phyloP scores from a whole-genome alignment of 106 monocot species.

The Acorus calamus region DNA sequence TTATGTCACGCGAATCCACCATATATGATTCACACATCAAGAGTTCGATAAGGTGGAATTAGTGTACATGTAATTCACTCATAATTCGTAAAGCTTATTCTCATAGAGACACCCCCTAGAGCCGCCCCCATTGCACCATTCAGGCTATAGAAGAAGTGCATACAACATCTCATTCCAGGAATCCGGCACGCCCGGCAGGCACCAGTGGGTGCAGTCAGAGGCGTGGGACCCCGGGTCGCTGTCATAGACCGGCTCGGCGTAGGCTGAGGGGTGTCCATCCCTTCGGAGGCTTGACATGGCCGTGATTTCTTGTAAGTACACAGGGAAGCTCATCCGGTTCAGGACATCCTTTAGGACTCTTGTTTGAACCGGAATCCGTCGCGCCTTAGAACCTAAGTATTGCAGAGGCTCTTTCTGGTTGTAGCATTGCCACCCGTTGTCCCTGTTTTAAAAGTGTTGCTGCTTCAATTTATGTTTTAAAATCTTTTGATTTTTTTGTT shows the following conservation, averaged over 20 bases:
- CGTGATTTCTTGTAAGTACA: constrained; percentile 40
- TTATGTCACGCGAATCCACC: too few relatives aligned
- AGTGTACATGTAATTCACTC: too few relatives aligned
- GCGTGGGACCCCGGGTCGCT: neutral
- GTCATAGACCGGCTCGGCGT: neutral
- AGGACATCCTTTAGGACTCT: constrained; percentile 34
- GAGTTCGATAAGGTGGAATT: too few relatives aligned
- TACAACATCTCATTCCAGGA: constrained; percentile 57
- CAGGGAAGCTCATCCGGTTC: constrained; percentile 48
- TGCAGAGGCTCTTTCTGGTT: constrained; percentile 24
- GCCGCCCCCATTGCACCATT: too few relatives aligned
- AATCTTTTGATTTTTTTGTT: too few relatives aligned
- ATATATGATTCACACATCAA: too few relatives aligned
- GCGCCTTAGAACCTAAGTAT: constrained; percentile 10
- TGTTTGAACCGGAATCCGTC: constrained; percentile 18
- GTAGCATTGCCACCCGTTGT: constrained; percentile 59
- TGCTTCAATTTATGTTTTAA: neutral
- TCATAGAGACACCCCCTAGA: too few relatives aligned
- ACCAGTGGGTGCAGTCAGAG: constrained; percentile 51
- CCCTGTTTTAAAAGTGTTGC: constrained; percentile 5
- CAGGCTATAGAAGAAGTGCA: constrained; percentile 14
- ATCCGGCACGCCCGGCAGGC: constrained; percentile 60
- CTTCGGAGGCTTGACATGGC: constrained; percentile 33
- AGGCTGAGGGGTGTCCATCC: constrained; percentile 54
- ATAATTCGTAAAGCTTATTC: too few relatives aligned